These are phyloP conservation scores for Russula dissimulans DNA, from an alignment of 768 basidiomycete species.

Conservation along the genomic window DNA sequence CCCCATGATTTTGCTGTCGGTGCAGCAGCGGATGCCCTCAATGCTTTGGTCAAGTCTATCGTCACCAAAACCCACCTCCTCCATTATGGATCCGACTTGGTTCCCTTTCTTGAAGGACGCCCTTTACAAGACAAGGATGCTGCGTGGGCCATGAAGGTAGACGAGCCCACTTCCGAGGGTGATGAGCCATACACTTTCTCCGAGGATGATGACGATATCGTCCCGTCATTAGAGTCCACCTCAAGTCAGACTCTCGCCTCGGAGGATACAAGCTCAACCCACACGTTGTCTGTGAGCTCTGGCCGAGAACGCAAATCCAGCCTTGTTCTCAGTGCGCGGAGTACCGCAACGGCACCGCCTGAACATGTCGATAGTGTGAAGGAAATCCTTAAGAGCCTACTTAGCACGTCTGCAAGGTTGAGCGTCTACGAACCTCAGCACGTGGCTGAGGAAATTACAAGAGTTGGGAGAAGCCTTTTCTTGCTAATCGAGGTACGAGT, in stretches of 20 bases:
- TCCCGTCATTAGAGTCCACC: slow-evolving; percentile 23
- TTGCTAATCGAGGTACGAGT: slow-evolving; percentile 58
- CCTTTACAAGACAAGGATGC: slow-evolving; percentile 61
- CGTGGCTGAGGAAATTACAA: slow-evolving; percentile 82
- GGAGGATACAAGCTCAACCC: slow-evolving; percentile 5
- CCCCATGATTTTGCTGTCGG: slow-evolving; percentile 73
- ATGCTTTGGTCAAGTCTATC: slow-evolving; percentile 70
- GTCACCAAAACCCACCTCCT: slow-evolving; percentile 71
- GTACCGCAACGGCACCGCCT: slow-evolving; percentile 16
- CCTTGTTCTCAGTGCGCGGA: slow-evolving; percentile 39
- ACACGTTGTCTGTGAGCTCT: slow-evolving; percentile 16
- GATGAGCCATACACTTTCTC: slow-evolving; percentile 50
- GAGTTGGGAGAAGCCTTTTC: slow-evolving; percentile 60
- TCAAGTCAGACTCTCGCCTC: slow-evolving; percentile 17
- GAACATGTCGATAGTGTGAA: slow-evolving; percentile 28
- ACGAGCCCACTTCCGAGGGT: slow-evolving; percentile 47
- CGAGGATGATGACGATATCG: slow-evolving; percentile 42
- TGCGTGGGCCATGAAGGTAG: slow-evolving; percentile 64
- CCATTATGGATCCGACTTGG: slow-evolving; percentile 77
- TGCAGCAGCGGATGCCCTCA: slow-evolving; percentile 62
- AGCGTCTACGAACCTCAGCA: slow-evolving; percentile 48
- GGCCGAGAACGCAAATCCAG: slow-evolving; percentile 62
- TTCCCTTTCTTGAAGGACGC: slow-evolving; percentile 68
- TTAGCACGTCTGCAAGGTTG: slow-evolving; percentile 48
- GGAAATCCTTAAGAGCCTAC: slow-evolving; percentile 54